A percentile compares a stretch with the other conserved stretches of the same genome.
Conservation (phyloP, 1,284 basidiomycete species). For the Coniferiporia sulphurascens region DNA sequence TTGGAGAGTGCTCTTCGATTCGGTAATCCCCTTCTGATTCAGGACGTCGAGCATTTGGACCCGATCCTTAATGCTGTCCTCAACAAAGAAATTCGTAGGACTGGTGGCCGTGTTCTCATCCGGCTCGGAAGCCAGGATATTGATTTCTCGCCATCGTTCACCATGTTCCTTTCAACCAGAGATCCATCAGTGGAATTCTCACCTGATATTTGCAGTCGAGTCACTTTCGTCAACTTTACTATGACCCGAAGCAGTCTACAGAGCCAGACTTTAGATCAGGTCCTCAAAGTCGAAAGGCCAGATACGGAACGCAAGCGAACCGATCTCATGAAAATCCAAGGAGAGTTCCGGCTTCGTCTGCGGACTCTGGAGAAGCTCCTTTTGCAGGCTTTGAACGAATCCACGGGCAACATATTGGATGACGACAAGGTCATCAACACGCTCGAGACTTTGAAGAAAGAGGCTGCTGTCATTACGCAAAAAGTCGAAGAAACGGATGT, state of each 20-base stretch:
- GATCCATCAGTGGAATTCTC: constrained; percentile 98
- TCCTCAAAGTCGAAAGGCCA: constrained; percentile 94
- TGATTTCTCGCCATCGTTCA: constrained; percentile 98
- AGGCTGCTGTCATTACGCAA: constrained; percentile 92
- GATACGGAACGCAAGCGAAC: constrained; percentile 96
- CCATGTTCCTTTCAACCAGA: constrained; percentile 97
- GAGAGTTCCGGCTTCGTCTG: constrained; percentile 93
- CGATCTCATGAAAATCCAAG: constrained; percentile 98
- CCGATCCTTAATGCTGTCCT: constrained; percentile 97
- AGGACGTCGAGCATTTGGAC: constrained; percentile 97
- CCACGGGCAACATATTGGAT: constrained; percentile 94
- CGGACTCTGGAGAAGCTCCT: constrained; percentile 92
- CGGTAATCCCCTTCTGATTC: constrained; percentile 94
- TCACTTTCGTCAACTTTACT: constrained; percentile 99
- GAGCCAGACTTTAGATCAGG: constrained; percentile 96
- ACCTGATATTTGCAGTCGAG: constrained; percentile 97
- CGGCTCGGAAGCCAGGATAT: constrained; percentile 98
- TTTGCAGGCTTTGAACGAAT: constrained; percentile 95
- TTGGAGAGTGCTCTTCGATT: constrained; percentile 98
- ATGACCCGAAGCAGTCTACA: constrained; percentile 99
- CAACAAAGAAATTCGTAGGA: constrained; percentile 93
- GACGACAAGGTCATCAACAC: constrained; percentile 99
- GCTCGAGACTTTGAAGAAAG: constrained; percentile 92
- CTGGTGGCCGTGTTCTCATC: constrained; percentile 96
- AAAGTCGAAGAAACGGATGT: constrained; percentile 98